Conservation (phyloP, 148 eudicot genomes). For the Spergularia marina region DNA sequence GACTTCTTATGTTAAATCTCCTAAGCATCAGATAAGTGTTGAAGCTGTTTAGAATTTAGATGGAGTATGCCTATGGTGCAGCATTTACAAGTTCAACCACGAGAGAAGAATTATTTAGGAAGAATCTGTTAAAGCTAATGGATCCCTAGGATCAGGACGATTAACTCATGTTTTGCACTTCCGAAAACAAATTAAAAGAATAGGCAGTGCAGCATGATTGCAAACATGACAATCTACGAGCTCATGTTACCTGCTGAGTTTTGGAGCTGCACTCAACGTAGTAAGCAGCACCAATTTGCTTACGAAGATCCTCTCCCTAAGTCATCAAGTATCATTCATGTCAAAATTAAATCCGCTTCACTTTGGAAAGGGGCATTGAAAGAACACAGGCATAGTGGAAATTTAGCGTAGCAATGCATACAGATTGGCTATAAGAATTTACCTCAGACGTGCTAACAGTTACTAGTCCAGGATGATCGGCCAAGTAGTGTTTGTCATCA, state of each 20-base stretch:
- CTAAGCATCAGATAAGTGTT: no score
- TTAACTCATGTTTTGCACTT: not conserved
- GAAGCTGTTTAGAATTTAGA: no score
- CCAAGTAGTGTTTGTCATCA: constrained; percentile 86
- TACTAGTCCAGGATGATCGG: constrained; percentile 96
- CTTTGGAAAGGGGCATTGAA: no score
- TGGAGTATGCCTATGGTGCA: no score
- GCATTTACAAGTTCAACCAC: no score
- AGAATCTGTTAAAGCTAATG: not conserved
- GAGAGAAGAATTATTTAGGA: not conserved
- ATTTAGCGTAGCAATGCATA: not conserved
- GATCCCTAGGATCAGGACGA: not conserved
- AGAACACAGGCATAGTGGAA: no score
- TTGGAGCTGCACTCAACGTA: constrained; percentile 98
- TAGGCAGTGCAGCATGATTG: not conserved
- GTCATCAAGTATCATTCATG: constrained; percentile 9
- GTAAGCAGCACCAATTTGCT: constrained; percentile 86
- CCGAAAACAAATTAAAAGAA: not conserved
- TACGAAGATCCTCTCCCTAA: constrained; percentile 96
- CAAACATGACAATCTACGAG: not conserved
- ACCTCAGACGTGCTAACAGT: constrained; percentile 91
- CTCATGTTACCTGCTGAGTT: constrained; percentile 84
- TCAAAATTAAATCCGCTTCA: not conserved
- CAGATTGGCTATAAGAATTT: constrained; percentile 7
- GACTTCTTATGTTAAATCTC: not conserved